These are phyloP conservation scores for Pythium brachiatum DNA, from an alignment of 352 stramenopile genomes.

Conservation along the genomic window DNA sequence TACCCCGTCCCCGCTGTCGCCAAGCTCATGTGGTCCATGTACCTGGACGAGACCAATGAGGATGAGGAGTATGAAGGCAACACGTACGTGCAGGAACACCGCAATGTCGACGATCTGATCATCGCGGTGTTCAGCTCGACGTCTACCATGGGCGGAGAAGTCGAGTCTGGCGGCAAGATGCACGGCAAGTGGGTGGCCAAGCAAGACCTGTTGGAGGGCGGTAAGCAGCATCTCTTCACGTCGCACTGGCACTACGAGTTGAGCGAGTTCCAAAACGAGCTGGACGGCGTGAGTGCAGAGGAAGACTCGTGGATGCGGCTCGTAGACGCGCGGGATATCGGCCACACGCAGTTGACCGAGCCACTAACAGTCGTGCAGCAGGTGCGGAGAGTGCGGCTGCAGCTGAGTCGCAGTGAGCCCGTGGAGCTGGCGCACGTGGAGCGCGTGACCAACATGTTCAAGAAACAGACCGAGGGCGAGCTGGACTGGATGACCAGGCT, in stretches of 20 bases:
- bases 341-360: not conserved
- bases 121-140: conserved; percentile 7
- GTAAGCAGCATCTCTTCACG: not conserved
- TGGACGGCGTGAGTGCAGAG: conserved; percentile 4
- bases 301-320: conserved; percentile 20
- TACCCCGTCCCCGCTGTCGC: not conserved
- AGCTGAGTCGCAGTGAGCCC: not conserved
- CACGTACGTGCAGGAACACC: conserved; percentile 1
- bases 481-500: conserved; percentile 4
- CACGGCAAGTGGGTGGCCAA: conserved; percentile 12
- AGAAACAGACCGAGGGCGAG: conserved; percentile 12
- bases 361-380: conserved; percentile 16
- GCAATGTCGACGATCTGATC: conserved; percentile 4
- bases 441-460: conserved; percentile 7
- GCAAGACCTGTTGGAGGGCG: not conserved
- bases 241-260: conserved; percentile 3
- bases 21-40: conserved; percentile 4
- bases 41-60: not conserved
- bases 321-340: conserved; percentile 6
- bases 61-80: conserved; percentile 6
- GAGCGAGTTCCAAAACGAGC: conserved; percentile 2
- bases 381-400: conserved; percentile 4
- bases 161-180: not conserved
- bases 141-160: not conserved
- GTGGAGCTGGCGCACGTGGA: not conserved